Evolutionary conservation across 2,329 filamentous ascomycete species (phyloP).

Genomic region (Beauveria brongniartii): DNA sequence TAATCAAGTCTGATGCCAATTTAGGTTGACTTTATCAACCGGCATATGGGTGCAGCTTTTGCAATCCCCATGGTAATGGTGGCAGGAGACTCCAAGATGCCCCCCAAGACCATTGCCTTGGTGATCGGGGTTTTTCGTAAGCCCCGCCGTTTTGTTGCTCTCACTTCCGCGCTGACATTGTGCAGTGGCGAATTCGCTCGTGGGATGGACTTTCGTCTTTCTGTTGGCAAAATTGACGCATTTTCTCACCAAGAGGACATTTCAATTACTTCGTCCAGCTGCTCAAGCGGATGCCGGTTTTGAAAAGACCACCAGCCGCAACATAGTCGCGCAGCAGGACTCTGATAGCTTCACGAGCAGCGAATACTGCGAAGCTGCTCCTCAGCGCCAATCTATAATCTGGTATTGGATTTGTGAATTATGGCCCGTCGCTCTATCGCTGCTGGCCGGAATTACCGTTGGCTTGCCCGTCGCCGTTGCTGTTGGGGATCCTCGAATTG

Average conservation of each 20-base stretch:
- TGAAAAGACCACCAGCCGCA: background rate
- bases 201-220: constrained; percentile 28
- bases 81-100: constrained; percentile 24
- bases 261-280: background rate
- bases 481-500: constrained; percentile 26
- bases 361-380: background rate
- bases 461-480: constrained; percentile 33
- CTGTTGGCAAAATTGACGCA: constrained; percentile 12
- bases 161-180: constrained; percentile 12
- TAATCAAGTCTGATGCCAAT: too few species aligned
- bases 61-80: constrained; percentile 42
- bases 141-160: constrained; percentile 11
- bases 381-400: background rate
- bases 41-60: constrained; percentile 43
- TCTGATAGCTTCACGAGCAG: background rate
- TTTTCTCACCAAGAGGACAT: constrained; percentile 14
- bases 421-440: constrained; percentile 24
- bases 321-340: background rate
- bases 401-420: constrained; percentile 7
- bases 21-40: constrained; percentile 42
- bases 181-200: constrained; percentile 27
- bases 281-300: background rate
- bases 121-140: constrained; percentile 38
- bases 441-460: constrained; percentile 26
- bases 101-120: constrained; percentile 26